Evolutionary conservation across 768 basidiomycete genomes (phyloP).

Genomic region (Tephrocybe sp.): DNA sequence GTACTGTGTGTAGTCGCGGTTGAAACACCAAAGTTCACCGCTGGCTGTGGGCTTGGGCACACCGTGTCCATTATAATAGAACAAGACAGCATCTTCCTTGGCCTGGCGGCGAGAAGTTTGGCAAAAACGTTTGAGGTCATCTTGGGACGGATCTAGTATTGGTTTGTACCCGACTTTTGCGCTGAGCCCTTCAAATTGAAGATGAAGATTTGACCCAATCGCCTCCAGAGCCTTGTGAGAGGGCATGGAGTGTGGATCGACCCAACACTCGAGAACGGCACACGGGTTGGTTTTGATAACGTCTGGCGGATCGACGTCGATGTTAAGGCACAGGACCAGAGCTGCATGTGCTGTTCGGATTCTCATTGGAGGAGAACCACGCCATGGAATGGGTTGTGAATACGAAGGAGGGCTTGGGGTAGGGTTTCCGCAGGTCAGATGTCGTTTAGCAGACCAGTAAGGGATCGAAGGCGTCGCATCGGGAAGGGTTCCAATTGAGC

Average conservation of each 20-base stretch:
- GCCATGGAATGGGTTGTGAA: slow-evolving; percentile 73
- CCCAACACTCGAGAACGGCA: slow-evolving; percentile 95
- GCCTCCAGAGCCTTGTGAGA: slow-evolving; percentile 92
- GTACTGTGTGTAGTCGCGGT: slow-evolving; percentile 95
- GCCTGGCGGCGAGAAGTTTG: slow-evolving; percentile 81
- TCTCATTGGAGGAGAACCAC: slow-evolving; percentile 76
- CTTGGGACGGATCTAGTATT: slow-evolving; percentile 91
- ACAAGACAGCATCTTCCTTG: slow-evolving; percentile 90
- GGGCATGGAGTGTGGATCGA: slow-evolving; percentile 91
- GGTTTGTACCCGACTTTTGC: slow-evolving; percentile 94
- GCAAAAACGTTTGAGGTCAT: slow-evolving; percentile 90
- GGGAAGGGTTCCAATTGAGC: slow-evolving; percentile 46
- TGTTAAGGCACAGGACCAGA: slow-evolving; percentile 90
- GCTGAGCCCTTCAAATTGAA: slow-evolving; percentile 95
- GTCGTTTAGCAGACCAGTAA: slow-evolving; percentile 87
- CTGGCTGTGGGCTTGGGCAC: slow-evolving; percentile 96
- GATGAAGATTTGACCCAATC: slow-evolving; percentile 89
- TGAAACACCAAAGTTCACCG: slow-evolving; percentile 99
- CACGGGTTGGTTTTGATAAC: slow-evolving; percentile 97
- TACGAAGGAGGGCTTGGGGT: slow-evolving; percentile 68
- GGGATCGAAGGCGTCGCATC: slow-evolving; percentile 64
- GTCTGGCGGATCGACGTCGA: slow-evolving; percentile 97
- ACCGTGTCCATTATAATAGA: slow-evolving; percentile 99
- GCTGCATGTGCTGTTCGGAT: slow-evolving; percentile 91
- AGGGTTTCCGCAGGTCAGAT: slow-evolving; percentile 88